Evolutionary conservation across 2,329 filamentous ascomycete genomes (phyloP).

Genomic region (Apiospora marii): DNA sequence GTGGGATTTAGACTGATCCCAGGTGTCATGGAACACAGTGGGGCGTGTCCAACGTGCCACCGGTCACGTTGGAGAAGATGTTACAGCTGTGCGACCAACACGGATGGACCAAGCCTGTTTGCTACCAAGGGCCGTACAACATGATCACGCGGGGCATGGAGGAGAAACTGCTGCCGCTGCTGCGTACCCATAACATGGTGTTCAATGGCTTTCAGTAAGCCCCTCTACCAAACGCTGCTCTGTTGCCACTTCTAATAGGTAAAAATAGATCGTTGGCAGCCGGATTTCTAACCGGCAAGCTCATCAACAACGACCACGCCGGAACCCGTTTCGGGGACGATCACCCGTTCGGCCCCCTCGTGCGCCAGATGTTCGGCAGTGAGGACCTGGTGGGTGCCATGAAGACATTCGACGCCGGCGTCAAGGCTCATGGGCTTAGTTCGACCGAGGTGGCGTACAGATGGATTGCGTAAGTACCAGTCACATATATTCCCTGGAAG

Average conservation of each 20-base stretch:
- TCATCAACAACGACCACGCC: slow-evolving; percentile 36
- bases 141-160: slow-evolving; percentile 46
- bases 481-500: background rate
- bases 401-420: slow-evolving; percentile 40
- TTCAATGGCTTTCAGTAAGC: background rate
- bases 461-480: slow-evolving; percentile 36
- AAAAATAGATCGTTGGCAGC: slow-evolving; percentile 34
- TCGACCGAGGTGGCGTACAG: slow-evolving; percentile 46
- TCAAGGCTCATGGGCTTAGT: slow-evolving; percentile 35
- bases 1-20: background rate
- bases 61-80: slow-evolving; percentile 40
- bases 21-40: slow-evolving; percentile 34
- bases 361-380: slow-evolving; percentile 31
- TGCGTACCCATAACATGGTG: slow-evolving; percentile 33
- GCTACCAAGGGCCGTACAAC: slow-evolving; percentile 51
- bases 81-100: slow-evolving; percentile 44
- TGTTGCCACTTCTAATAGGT: slow-evolving; percentile 9
- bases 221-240: too few species aligned
- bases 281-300: slow-evolving; percentile 47
- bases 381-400: slow-evolving; percentile 38
- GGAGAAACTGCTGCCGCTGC: slow-evolving; percentile 43
- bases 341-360: slow-evolving; percentile 37
- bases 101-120: slow-evolving; percentile 45
- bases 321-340: slow-evolving; percentile 41
- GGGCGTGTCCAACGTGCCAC: slow-evolving; percentile 48